phyloP scores from a whole-genome alignment of 1,139 yeast species.

The Kurtzmaniella quercitrusa region DNA sequence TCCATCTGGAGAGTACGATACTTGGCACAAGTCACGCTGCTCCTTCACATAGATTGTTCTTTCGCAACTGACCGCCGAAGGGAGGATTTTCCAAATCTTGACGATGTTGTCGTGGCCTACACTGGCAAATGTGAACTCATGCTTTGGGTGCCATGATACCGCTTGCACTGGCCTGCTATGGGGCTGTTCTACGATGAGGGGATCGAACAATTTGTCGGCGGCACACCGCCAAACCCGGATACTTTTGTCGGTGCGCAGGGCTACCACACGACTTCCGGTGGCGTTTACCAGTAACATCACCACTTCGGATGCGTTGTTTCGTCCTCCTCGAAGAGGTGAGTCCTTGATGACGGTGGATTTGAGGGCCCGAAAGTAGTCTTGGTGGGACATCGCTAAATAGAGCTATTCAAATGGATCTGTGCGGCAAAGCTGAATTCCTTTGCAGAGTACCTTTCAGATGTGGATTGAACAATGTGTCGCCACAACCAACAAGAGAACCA shows the following conservation, averaged over 20 bases:
- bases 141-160: constrained; percentile 58
- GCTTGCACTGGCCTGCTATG: constrained; percentile 46
- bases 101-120: constrained; percentile 54
- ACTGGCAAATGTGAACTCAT: constrained; percentile 51
- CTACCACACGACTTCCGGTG: constrained; percentile 42
- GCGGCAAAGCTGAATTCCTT: too few species aligned
- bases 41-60: constrained; percentile 26
- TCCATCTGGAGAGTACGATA: constrained; percentile 53
- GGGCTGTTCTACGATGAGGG: constrained; percentile 38
- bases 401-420: too few species aligned
- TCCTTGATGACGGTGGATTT: constrained; percentile 20
- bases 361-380: constrained; percentile 21
- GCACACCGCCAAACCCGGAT: constrained; percentile 39
- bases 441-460: not conserved
- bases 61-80: constrained; percentile 31
- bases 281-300: constrained; percentile 29
- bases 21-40: constrained; percentile 13
- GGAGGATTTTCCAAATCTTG: constrained; percentile 50
- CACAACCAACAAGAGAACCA: too few species aligned
- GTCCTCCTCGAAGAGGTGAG: constrained; percentile 24
- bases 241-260: constrained; percentile 43
- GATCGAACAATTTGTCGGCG: constrained; percentile 26
- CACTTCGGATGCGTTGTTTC: constrained; percentile 22
- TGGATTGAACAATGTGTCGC: too few species aligned
- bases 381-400: constrained; percentile 8